Evolutionary conservation across 2,329 filamentous ascomycete species (phyloP).

Genomic region (Botrytis fabae): DNA sequence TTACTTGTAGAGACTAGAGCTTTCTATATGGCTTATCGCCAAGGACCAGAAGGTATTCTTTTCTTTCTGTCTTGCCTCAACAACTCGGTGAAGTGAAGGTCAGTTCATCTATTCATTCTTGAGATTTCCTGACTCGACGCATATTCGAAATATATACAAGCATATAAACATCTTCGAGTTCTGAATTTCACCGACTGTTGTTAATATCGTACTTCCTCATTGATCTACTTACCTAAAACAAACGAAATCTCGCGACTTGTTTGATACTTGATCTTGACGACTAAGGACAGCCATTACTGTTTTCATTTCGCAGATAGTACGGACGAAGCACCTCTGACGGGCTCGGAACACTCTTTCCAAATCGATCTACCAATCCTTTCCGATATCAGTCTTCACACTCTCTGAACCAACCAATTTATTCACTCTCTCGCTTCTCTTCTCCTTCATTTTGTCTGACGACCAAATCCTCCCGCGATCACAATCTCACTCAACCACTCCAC

Average conservation of each 20-base stretch:
- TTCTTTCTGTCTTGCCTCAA: conserved; percentile 13
- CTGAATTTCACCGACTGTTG: not conserved
- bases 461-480: conserved; percentile 11
- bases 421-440: not conserved
- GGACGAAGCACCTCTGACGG: not conserved
- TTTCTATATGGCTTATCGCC: conserved; percentile 15
- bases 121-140: not conserved
- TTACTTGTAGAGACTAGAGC: conserved; percentile 16
- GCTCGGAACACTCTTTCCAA: not conserved
- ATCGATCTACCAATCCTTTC: not conserved
- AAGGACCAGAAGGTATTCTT: conserved; percentile 8
- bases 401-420: not conserved
- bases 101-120: not conserved
- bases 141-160: conserved; percentile 2
- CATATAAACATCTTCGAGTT: not conserved
- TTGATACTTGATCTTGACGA: conserved; percentile 1
- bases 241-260: not conserved
- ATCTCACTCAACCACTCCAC: conserved; percentile 1
- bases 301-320: not conserved
- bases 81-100: not conserved
- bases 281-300: not conserved
- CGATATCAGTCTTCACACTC: not conserved
- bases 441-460: not conserved
- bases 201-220: not conserved
- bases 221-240: not conserved